Evolutionary conservation across 2,329 filamentous ascomycete species (phyloP), one percentile per base, ranked within the genome.

Genomic region (Aspergillus texensis): DNA sequence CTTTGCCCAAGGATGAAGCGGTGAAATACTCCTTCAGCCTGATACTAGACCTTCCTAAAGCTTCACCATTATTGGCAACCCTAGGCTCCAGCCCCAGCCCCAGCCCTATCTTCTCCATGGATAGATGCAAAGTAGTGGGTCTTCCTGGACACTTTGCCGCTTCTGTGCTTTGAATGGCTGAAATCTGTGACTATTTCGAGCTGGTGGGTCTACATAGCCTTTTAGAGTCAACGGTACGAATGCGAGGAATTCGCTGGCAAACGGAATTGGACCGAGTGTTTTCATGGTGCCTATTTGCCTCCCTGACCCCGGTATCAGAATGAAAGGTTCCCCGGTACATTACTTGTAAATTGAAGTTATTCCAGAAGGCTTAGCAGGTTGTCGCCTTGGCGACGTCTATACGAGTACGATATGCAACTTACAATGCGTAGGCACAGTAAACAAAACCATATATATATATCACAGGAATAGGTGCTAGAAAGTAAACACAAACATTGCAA

Each of bases 221-320:
- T 10, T 36, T 55, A 21, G 41, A 34, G 62, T n/a, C 9, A 62
- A 30, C 5, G 9, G 48, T 64, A 62, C 62, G 62, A 64, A 52
- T 36, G 55, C 62, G 55, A 58, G n/a, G 4, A 28, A 28, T 9
- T 6, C 14, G 14, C 45, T 4, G 6, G 21, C 1, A 21, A 28
- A 28, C 28, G 50, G 28, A 32, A 32, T n/a, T 21, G n/a, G 50
- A n/a, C 50, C 30, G 30, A 53, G 50, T 30, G 14, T 21, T 58
- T 48, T 8, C 5, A 21, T 14, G 45, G 0, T 48, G 21, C 24
- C 45, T 16, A 28, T 48, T 48, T 28, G 24, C 12, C 4, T 24
- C 26, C 11, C 21, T 16, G 45, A 28, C 6, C 24, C 21, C 21
- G 21, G 45, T 26, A 46, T 46, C 43, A 46, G 45, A 48, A 6